Conservation (phyloP, 208 protist species). For the Crithidia expoeki region DNA sequence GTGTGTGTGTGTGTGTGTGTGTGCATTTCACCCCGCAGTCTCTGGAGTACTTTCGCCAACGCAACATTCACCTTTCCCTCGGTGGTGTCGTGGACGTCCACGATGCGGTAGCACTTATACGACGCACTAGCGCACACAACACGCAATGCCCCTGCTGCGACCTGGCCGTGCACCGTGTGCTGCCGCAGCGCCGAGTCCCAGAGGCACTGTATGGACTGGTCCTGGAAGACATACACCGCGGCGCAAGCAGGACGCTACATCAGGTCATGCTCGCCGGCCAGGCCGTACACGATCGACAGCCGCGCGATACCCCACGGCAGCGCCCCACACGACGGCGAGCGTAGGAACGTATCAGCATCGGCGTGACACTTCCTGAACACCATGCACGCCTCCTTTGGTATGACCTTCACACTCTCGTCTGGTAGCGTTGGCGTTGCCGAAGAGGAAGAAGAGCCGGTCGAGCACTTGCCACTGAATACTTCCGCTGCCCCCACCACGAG, state of each 20-base stretch:
- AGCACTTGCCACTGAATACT: slow-evolving; percentile 69
- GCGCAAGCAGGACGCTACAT: slow-evolving; percentile 88
- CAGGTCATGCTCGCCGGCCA: slow-evolving; percentile 79
- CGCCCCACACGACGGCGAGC: slow-evolving; percentile 22
- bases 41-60: slow-evolving; percentile 78
- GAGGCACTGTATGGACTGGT: slow-evolving; percentile 91
- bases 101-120: slow-evolving; percentile 86
- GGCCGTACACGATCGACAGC: slow-evolving; percentile 92
- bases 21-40: slow-evolving; percentile 5
- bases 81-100: slow-evolving; percentile 90
- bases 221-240: slow-evolving; percentile 84
- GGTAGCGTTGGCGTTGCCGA: slow-evolving; percentile 38
- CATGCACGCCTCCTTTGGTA: slow-evolving; percentile 84
- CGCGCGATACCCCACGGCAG: slow-evolving; percentile 86
- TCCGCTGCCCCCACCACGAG: slow-evolving; percentile 92
- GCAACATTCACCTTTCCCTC: slow-evolving; percentile 85
- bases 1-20: too few relatives aligned
- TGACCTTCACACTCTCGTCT: slow-evolving; percentile 15
- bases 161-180: slow-evolving; percentile 94
- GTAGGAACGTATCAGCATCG: slow-evolving; percentile 73
- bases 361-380: slow-evolving; percentile 72
- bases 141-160: slow-evolving; percentile 79
- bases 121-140: slow-evolving; percentile 36
- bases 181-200: slow-evolving; percentile 82
- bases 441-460: slow-evolving; percentile 4